Base-by-base conservation (phyloP, 2,329 filamentous ascomycete genomes). In the Talaromyces sp. region DNA sequence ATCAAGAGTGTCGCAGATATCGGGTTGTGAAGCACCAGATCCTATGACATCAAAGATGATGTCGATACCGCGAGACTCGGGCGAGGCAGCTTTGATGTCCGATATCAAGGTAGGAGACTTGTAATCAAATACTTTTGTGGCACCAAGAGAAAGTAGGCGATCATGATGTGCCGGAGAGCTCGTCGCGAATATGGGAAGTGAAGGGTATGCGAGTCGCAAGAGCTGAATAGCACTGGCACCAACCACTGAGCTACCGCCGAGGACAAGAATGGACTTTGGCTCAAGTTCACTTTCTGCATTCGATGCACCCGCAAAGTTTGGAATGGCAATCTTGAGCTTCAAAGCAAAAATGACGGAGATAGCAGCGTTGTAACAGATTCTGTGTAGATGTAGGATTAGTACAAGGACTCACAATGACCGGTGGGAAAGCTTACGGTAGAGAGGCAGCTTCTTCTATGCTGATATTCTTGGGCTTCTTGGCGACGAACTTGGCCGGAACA, bases 191-290 rank as follows among this genome's bases (percentile, higher is more conserved):
- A 79, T 74, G 4, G 64, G 69, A 9, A 68, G 68, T 3, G 66
- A 65, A 3, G 74, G 73, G 11, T 75, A 69, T 4, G 75, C 74
- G 5, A 73, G 60, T 11, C 76, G 75, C 3, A 79, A 71, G 15
- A 79, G 72, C 66, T 79, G 77, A 35, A 80, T 73, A 15, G 73
- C 73, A 3, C 71, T 69, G 1, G 72, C 68, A 5, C 77, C 78
- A 41, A 75, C 67, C 2, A 68, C 70, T 6, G 77, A 78, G 63
- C 74, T 75, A 22, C 74, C 78, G 39, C 77, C 77, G 0, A 79
- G 68, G 13, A 80, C 69, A 1, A 80, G 74, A 35, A 79, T 68
- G 0, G 75, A 77, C 59, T 65, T 63, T 35, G 37, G 68, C 31
- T 27, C 63, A 43, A 7, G 45, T 27, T 69, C 67, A 73, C 66